phyloP scores from a whole-genome alignment of 148 eudicot species.

The Rhododendron williamsianum region DNA sequence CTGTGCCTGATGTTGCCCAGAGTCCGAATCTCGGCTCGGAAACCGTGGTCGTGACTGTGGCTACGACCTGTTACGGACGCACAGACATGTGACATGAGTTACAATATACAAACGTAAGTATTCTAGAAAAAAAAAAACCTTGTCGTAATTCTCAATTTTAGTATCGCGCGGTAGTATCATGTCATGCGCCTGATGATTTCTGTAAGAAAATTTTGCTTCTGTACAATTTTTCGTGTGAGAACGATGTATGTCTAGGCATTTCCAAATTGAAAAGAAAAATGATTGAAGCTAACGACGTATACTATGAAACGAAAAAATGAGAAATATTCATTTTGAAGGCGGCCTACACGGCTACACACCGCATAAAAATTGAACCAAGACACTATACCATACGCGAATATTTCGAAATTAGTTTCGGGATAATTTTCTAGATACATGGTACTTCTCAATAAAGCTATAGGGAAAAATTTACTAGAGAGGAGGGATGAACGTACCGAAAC shows the following conservation, averaged over 20 bases:
- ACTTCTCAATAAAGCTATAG: too few relatives aligned
- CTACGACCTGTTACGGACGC: constrained; percentile 10
- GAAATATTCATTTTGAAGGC: not conserved
- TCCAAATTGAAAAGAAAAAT: not conserved
- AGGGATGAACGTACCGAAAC: constrained; percentile 33
- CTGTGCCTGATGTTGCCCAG: constrained; percentile 88
- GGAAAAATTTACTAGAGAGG: not conserved
- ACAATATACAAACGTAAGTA: not conserved
- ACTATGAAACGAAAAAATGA: not conserved
- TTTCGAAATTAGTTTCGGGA: not conserved
- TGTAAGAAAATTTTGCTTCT: not conserved
- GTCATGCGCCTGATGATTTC: not conserved
- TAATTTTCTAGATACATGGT: not conserved
- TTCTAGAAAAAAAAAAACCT: not conserved
- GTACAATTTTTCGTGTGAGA: too few relatives aligned
- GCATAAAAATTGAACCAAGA: too few relatives aligned
- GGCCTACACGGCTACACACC: not conserved
- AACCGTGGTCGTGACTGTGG: constrained; percentile 69
- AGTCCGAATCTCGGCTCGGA: constrained; percentile 78
- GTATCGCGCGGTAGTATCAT: too few relatives aligned
- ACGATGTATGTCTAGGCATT: not conserved
- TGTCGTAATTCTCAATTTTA: not conserved
- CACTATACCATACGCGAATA: not conserved
- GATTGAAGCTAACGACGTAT: not conserved
- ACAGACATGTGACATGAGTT: not conserved